phyloP scores from a whole-genome alignment of 768 basidiomycete genomes.

The Bullera alba region DNA sequence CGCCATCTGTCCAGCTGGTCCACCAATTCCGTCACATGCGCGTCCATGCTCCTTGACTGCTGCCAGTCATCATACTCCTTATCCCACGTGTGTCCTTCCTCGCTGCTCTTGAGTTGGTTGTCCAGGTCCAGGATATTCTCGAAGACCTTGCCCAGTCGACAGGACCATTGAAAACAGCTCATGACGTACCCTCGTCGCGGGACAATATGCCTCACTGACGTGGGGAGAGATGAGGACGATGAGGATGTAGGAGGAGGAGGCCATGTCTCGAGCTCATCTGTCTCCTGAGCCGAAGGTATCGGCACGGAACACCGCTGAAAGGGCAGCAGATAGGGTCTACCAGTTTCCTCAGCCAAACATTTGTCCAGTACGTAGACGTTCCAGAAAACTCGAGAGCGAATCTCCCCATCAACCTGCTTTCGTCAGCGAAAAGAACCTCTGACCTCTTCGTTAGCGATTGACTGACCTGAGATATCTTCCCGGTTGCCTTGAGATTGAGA shows the following conservation, averaged over 20 bases:
- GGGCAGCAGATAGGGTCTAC: conserved; percentile 31
- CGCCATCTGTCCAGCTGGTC: conserved; percentile 18
- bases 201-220: conserved; percentile 4
- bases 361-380: conserved; percentile 34
- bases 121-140: conserved; percentile 32
- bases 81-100: conserved; percentile 6
- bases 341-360: conserved; percentile 33
- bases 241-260: conserved; percentile 22
- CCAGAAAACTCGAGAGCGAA: conserved; percentile 33
- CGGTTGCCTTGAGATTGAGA: conserved; percentile 16
- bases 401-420: conserved; percentile 14
- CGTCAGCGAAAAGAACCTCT: not conserved
- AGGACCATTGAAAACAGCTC: conserved; percentile 26
- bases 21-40: too few species aligned
- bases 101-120: conserved; percentile 7
- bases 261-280: conserved; percentile 38
- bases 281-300: conserved; percentile 20
- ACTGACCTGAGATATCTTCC: not conserved
- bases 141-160: conserved; percentile 26
- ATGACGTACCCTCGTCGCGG: conserved; percentile 19
- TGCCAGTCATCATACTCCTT: not conserved
- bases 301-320: conserved; percentile 21
- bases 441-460: too few species aligned
- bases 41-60: too few species aligned
- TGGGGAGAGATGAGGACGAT: conserved; percentile 1